A percentile compares a stretch with the other conserved stretches of the same genome.
Conservation (phyloP, 2,329 filamentous ascomycete genomes). For the Coniochaeta sp. region DNA sequence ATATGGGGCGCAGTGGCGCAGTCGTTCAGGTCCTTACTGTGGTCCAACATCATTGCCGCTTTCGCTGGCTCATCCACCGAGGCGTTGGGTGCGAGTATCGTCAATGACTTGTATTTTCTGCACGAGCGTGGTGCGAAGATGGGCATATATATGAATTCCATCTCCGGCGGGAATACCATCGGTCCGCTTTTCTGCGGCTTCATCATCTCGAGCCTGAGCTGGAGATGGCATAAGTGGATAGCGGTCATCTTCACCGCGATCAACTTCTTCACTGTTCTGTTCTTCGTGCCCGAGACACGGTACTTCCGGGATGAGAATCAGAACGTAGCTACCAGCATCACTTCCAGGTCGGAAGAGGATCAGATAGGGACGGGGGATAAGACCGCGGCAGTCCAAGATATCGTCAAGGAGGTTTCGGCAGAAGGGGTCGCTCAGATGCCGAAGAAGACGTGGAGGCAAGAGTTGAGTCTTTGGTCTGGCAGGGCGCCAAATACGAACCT, state of each 20-base stretch:
- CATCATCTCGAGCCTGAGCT: conserved; percentile 18
- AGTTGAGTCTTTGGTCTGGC: conserved; percentile 19
- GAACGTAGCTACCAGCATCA: conserved; percentile 5
- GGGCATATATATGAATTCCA: conserved; percentile 22
- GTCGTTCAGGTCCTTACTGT: conserved; percentile 32
- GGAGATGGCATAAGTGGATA: conserved; percentile 24
- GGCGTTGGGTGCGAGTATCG: conserved; percentile 28
- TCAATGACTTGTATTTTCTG: conserved; percentile 24
- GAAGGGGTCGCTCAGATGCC: conserved; percentile 3
- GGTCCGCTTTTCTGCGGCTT: conserved; percentile 23
- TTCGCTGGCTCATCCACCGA: conserved; percentile 37
- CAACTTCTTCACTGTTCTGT: conserved; percentile 19
- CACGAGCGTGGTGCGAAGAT: conserved; percentile 23
- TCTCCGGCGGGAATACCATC: conserved; percentile 21
- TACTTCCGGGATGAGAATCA: conserved; percentile 15
- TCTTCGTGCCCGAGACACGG: conserved; percentile 22
- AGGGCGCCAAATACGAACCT: conserved; percentile 14
- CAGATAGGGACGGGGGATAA: neutral
- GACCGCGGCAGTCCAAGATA: neutral
- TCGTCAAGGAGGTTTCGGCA: neutral
- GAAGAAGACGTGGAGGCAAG: conserved; percentile 16
- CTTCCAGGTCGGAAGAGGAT: neutral
- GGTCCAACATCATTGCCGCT: conserved; percentile 34
- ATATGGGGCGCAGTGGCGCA: conserved; percentile 34
- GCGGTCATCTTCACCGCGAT: conserved; percentile 17